Evolutionary conservation across 129 eudicot genomes (phyloP), one percentile per base, ranked within the genome.

Genomic region (Flaveria bidentis): DNA sequence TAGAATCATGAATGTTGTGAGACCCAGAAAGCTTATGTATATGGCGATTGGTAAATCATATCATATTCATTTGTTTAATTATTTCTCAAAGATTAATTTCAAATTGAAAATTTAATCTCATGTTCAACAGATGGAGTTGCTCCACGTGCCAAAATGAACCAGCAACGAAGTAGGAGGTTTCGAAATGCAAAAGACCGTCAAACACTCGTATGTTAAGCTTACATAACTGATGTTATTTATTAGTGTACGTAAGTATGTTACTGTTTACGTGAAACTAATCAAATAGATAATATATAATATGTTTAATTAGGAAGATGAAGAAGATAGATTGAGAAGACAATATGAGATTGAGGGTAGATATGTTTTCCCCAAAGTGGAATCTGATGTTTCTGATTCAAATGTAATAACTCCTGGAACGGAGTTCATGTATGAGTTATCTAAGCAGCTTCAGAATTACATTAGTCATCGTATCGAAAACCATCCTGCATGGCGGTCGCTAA

Each of bases 71-170:
- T 49, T 57, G n/a, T 42, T 42, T 62, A 44, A 36, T 8, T 2
- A 55, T 13, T 72, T 6, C 26, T 79, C 20, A 15, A 56, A 62
- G 22, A 72, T 15, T 60, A 23, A 5, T 2, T 44, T 55, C 36
- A 30, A 0, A 30, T 30, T 30, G 36, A 44, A 44, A 44, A 0
- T 44, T 0, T 44, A 10, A 6, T 44, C 0, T 45, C 13, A 45
- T 45, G n/a, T 53, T 55, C 2, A 28, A 67, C 63, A 90, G 96
- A 90, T 77, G 96, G 96, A 1, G 92, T 90, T 3, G 92, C 92
- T 0, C 96, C 96, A 9, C 45, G 92, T 14, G 96, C 96, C 0
- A 90, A 90, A 46, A 90, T 90, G 92, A 90, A 90, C 46, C 96
- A 90, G 5, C 96, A 90, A 45, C 51, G 96, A 58, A 71, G 84